Conservation (phyloP, 2,329 filamentous ascomycete species). For the Aschersonia sp. region DNA sequence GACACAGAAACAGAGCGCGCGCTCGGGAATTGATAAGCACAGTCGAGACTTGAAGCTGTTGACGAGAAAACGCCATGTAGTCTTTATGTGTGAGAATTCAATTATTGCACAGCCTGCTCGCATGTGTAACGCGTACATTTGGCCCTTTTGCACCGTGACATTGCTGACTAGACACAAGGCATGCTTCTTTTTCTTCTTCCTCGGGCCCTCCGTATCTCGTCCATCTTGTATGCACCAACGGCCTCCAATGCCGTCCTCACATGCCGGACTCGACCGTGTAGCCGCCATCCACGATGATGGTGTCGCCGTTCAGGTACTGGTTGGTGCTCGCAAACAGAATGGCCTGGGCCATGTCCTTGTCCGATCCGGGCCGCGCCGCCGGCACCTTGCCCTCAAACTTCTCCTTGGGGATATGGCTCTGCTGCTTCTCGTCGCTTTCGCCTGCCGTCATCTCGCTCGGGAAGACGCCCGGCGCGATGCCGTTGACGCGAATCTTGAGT, state of each 20-base stretch:
- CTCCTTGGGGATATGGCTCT: slow-evolving; percentile 42
- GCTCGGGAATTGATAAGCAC: too few species aligned
- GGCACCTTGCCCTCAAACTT: slow-evolving; percentile 45
- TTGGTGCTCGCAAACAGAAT: slow-evolving; percentile 39
- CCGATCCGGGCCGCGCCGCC: slow-evolving; percentile 50
- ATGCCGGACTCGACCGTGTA: slow-evolving; percentile 24
- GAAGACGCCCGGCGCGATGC: slow-evolving; percentile 58
- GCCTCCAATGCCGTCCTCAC: not conserved
- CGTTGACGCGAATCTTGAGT: slow-evolving; percentile 53
- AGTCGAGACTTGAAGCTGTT: too few species aligned
- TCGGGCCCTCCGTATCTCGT: too few species aligned
- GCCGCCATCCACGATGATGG: slow-evolving; percentile 28
- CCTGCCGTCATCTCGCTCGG: slow-evolving; percentile 58
- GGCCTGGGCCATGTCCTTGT: slow-evolving; percentile 55
- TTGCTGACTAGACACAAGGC: too few species aligned
- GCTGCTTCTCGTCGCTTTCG: slow-evolving; percentile 32
- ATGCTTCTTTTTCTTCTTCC: too few species aligned
- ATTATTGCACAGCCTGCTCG: too few species aligned
- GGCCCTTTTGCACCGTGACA: too few species aligned
- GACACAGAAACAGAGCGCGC: too few species aligned
- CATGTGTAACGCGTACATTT: too few species aligned
- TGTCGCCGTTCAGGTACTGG: slow-evolving; percentile 30
- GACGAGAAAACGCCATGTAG: too few species aligned
- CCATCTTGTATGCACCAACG: too few species aligned
- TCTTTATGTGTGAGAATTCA: too few species aligned